Base-by-base conservation (phyloP, 139 green algal genomes). In the Bryopsis sp. region DNA sequence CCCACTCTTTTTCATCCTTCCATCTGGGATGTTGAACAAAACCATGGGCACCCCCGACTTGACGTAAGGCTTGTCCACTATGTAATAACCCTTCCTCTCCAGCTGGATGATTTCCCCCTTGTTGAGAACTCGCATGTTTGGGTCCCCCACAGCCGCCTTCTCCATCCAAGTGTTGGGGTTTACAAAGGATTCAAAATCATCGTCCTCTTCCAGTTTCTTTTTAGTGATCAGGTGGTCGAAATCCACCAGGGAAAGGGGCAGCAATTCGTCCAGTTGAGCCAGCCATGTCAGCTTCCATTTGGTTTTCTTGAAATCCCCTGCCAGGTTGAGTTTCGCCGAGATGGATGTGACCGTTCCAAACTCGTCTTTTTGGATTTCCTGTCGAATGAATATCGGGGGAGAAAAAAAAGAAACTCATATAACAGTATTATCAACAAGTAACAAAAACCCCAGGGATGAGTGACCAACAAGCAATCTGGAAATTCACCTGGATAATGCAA, bases 201-300 rank as follows among this genome's bases (percentile, higher is more conserved):
- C 86, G 2, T 84, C 88, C 50, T 97, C 92, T 74, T 98, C 92
- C 26, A 85, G 72, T 79, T 97, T 96, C 67, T 85, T 87, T 82
- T 97, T 97, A 58, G 79, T 96, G 64, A 99, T 94, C 22, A 99
- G 83, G 77, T 97, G 81, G 47, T 91, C 94, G 77, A 97, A 94
- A 67, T 97, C 79, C 26, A 89, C 69, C 26, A 95, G 78, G 28
- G 46, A 43, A 63, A 78, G 48, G 46, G 69, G 48, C 26, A 80
- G 47, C 7, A 75, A 15, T 28, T 75, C 70, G 35, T 11, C 8
- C 8, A 35, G 57, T 33, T 22, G 32, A 24, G 63, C 47, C 34
- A 99, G 85, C 95, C 95, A 99, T 5, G 91, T 97, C 63, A 98
- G 84, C 83, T 99, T 99, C 33, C 92, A 81, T 74, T 92, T 92